Base-by-base conservation (phyloP, 2,329 filamentous ascomycete species). In the Pyrenochaeta sp. region DNA sequence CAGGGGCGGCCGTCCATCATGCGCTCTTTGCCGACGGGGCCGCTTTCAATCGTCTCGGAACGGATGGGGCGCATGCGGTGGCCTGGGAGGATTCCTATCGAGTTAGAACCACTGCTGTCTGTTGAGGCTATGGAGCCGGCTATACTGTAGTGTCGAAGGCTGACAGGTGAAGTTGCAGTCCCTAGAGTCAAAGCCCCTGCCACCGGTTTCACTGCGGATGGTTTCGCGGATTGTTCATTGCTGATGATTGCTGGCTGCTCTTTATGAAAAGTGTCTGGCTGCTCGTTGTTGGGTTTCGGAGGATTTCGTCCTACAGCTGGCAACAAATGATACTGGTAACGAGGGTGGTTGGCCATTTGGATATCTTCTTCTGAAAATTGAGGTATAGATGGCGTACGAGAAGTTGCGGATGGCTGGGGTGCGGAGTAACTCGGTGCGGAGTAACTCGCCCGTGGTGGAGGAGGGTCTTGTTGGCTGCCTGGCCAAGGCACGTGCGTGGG, bases 1-100 rank as follows among this genome's bases (percentile, higher is more conserved):
- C 63, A 67, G 1, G 70, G 68, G 3, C 70, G 67, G 26, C 67
- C 67, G 13, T 51, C 38, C 55, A 72, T 66, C 55, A 65, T 66
- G n/a, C 43, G 55, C 10, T 63, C 52, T 26, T 57, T 52, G 3
- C 45, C 48, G 1, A 49, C 35, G 7, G 53, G 45, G 10, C 51
- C 51, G 29, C 51, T 51, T 26, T 51, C 27, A 24, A 64, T 60
- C 2, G 60, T 63, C 8, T 48, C 44, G 9, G 49, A 45, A 18
- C 50, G 49, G 29, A 61, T 58, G 9, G 32, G 30, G 19, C 30
- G 45, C 29, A 47, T 34, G 10, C 51, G 48, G 17, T 27, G 17
- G 30, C 48, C 38, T 10, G 52, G 48, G 7, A 54, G 43, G 10
- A 60, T 22, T 14, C 50, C 52, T 8, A 61, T 36, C 5, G 56